Evolutionary conservation across 1,139 yeast genomes (phyloP), one percentile per base, ranked within the genome.

Genomic region (Suhomyces bribrorum): DNA sequence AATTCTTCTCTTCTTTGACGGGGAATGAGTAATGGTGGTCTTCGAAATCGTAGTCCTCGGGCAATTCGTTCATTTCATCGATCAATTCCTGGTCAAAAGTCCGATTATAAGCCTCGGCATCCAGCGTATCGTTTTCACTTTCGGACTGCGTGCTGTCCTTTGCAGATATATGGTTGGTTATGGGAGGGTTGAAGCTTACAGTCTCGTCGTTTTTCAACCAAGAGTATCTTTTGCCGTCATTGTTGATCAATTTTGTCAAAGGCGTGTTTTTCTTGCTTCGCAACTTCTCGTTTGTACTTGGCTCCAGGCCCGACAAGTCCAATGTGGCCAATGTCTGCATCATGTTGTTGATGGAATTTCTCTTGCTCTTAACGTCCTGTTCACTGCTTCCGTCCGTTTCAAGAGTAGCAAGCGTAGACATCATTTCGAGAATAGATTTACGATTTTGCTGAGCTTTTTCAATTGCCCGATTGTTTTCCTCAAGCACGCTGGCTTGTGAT

Each of bases 41-140:
- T 8, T 71, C 73, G 49, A 77, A 78, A 36, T 79, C 81, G 49
- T 60, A 79, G 48, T 80, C 86, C 51, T 77, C 84, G 0, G 86
- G 85, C 2, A 80, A 59, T 32, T 61, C 70, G 48, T 81, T 79
- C 17, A 77, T 66, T 55, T 79, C 84, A 50, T 78, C 84, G 5
- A 78, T 36, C 8, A 49, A 44, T 28, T 69, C 75, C 29, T 65
- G 62, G 38, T 70, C 73, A 26, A 64, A 44, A 2, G 54, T 54
- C 32, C 43, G 41, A 33, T 44, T 44, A 12, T 53, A 44, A 18
- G 41, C 45, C 30, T 43, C 51, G 15, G 46, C 46, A 31, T 43
- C 47, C 36, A 32, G 35, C 6, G 31, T 26, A 3, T 44, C 49
- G 22, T 26, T 31, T 25, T 40, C 38, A 23, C 40, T 40, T 14